phyloP scores from a whole-genome alignment of 2,329 filamentous ascomycete genomes.

The Arthrobotrys conoides region DNA sequence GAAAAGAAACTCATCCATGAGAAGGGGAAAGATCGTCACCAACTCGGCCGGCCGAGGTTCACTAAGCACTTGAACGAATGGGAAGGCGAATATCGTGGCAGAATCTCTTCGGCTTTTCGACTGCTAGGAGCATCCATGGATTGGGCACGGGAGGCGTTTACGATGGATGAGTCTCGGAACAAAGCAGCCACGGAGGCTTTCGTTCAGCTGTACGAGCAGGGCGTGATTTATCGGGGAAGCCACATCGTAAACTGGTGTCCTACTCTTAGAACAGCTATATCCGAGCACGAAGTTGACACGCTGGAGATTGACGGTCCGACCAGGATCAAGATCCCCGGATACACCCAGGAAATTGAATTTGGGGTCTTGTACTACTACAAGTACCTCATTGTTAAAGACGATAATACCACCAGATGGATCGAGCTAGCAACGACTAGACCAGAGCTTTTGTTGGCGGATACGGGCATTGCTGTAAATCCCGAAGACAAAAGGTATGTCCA shows the following conservation, averaged over 20 bases:
- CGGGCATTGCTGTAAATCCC: conserved; percentile 64
- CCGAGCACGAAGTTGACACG: conserved; percentile 62
- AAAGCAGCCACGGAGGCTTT: conserved; percentile 63
- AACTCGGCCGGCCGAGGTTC: conserved; percentile 60
- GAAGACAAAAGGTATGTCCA: conserved; percentile 62
- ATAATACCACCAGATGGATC: conserved; percentile 47
- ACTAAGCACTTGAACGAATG: conserved; percentile 59
- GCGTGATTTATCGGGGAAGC: conserved; percentile 63
- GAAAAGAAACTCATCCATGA: conserved; percentile 62
- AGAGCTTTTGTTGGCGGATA: conserved; percentile 63
- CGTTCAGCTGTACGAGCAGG: conserved; percentile 62
- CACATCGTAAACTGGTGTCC: conserved; percentile 63
- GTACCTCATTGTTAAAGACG: conserved; percentile 61
- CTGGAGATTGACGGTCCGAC: conserved; percentile 55
- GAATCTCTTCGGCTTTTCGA: conserved; percentile 61
- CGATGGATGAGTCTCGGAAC: conserved; percentile 55
- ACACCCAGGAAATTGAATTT: conserved; percentile 59
- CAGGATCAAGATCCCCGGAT: conserved; percentile 48
- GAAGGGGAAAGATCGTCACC: conserved; percentile 45
- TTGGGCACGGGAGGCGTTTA: conserved; percentile 61
- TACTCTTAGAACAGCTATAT: conserved; percentile 62
- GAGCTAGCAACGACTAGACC: conserved; percentile 63
- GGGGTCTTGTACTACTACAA: conserved; percentile 63
- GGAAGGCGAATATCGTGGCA: conserved; percentile 60
- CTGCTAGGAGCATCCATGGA: conserved; percentile 62